These are phyloP conservation scores for Ophiostoma fasciatum DNA, from an alignment of 2,329 filamentous ascomycete genomes.

Conservation along the genomic window DNA sequence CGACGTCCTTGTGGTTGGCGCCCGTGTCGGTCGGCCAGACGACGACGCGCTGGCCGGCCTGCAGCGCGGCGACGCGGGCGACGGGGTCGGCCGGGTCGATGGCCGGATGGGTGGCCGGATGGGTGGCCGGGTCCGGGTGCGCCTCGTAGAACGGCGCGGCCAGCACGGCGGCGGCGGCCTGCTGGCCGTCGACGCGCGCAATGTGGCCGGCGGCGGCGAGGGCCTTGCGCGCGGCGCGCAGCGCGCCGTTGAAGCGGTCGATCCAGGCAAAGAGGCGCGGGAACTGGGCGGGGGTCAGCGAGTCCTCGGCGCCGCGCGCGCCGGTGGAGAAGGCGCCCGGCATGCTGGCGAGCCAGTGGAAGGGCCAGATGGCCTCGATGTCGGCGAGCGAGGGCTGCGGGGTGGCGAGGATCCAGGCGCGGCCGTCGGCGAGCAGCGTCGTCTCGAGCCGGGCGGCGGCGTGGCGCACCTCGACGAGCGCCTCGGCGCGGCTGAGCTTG, in stretches of 20 bases:
- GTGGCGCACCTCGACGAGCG: slow-evolving; percentile 36
- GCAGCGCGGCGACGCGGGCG: slow-evolving; percentile 29
- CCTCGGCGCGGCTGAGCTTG: slow-evolving; percentile 30
- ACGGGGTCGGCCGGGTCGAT: slow-evolving; percentile 26
- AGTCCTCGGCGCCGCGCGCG: not conserved
- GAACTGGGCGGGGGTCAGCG: slow-evolving; percentile 35
- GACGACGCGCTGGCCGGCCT: slow-evolving; percentile 37
- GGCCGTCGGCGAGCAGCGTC: slow-evolving; percentile 48
- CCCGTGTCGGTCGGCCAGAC: slow-evolving; percentile 51
- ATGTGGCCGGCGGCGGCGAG: slow-evolving; percentile 10
- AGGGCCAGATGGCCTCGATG: slow-evolving; percentile 53
- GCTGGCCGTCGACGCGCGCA: slow-evolving; percentile 32
- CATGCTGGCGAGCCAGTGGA: slow-evolving; percentile 48
- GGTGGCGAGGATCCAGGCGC: slow-evolving; percentile 46
- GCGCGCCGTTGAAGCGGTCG: slow-evolving; percentile 37
- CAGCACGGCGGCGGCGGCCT: slow-evolving; percentile 34
- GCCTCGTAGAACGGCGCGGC: slow-evolving; percentile 30
- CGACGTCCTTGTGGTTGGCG: slow-evolving; percentile 40
- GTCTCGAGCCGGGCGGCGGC: slow-evolving; percentile 45
- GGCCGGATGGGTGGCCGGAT: too few species aligned
- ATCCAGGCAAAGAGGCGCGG: slow-evolving; percentile 52
- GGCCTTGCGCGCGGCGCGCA: slow-evolving; percentile 26
- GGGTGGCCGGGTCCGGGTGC: slow-evolving; percentile 26
- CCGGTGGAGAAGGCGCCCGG: slow-evolving; percentile 35
- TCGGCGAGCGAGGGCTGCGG: slow-evolving; percentile 42